Evolutionary conservation across 176 grass and related monocot genomes (phyloP), one percentile per base, ranked within the genome.

Genomic region (Poa pratensis): DNA sequence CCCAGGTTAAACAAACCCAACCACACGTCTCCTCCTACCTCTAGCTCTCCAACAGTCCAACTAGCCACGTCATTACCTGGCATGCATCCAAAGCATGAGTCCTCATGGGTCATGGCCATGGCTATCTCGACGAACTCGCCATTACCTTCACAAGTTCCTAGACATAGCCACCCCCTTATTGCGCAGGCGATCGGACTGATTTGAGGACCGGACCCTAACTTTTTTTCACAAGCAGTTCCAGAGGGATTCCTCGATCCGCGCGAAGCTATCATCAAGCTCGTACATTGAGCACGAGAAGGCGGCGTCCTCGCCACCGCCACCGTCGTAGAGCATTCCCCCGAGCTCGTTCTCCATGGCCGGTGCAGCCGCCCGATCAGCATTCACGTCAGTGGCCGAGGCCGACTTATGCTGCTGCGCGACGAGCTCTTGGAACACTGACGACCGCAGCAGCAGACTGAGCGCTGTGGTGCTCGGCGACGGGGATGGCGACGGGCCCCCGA

Each of bases 371-470:
- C 9, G 40, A 0, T 78, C 48, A 3, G 2, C 24, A 23, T 24
- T 45, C 18, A 3, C 19, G 63, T 24, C n/a, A n/a, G 11, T 20
- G 11, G 13, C 9, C 8, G 5, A 24, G 7, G 13, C 4, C 12
- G 43, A 71, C 43, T 71, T 63, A 22, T 71, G 71, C 52, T 82
- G 72, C 70, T 63, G 78, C n/a, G 90, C 85, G 22, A 94, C 64
- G 8, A 94, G 89, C 49, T 92, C 81, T 61, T 86, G 85, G 70
- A 92, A 94, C 85, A 92, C 6, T 30, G 87, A 83, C 22, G 92
- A 94, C 26, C 90, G 85, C 11, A 94, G 64, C 19, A 94, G 79
- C 43, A 94, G 75, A 73, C 86, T 84, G 11, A 94, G 90, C n/a
- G 89, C 92, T 15, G 89, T 91, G 59, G 87, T 81, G 20, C 81